A percentile compares a stretch with the other conserved stretches of the same genome.
phyloP scores from a whole-genome alignment of 176 grass and related monocot species.

The Juncus inflexus region DNA sequence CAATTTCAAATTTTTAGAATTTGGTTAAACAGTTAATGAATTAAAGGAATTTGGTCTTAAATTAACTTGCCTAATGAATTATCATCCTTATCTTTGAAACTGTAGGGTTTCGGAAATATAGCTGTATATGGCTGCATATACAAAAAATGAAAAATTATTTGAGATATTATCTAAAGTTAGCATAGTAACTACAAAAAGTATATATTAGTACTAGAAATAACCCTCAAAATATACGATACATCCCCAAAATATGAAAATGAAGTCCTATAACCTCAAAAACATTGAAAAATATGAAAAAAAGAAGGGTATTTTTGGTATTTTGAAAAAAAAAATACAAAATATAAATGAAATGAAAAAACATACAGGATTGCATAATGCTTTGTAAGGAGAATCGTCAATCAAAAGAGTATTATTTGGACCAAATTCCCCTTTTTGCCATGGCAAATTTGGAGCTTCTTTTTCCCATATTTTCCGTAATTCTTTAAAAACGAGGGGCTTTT shows the following conservation, averaged over 20 bases:
- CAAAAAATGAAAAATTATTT: not conserved
- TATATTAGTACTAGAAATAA: not conserved
- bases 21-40: not conserved
- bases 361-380: slow-evolving; percentile 87
- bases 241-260: too few species aligned
- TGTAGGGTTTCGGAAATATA: slow-evolving; percentile 63
- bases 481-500: slow-evolving; percentile 70
- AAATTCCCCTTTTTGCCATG: slow-evolving; percentile 60
- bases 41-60: slow-evolving; percentile 14
- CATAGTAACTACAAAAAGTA: not conserved
- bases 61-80: slow-evolving; percentile 64
- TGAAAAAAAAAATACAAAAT: not conserved
- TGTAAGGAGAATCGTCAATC: slow-evolving; percentile 88
- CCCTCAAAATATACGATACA: not conserved
- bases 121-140: slow-evolving; percentile 62
- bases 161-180: not conserved
- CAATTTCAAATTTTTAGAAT: slow-evolving; percentile 28
- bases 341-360: slow-evolving; percentile 19
- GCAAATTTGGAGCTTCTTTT: slow-evolving; percentile 68
- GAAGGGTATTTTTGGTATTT: slow-evolving; percentile 15
- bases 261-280: not conserved
- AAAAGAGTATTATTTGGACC: slow-evolving; percentile 71
- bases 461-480: slow-evolving; percentile 83
- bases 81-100: slow-evolving; percentile 43
- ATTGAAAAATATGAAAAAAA: slow-evolving; percentile 16